Evolutionary conservation across 2,329 filamentous ascomycete species (phyloP).

Genomic region (Xylaria sp.): DNA sequence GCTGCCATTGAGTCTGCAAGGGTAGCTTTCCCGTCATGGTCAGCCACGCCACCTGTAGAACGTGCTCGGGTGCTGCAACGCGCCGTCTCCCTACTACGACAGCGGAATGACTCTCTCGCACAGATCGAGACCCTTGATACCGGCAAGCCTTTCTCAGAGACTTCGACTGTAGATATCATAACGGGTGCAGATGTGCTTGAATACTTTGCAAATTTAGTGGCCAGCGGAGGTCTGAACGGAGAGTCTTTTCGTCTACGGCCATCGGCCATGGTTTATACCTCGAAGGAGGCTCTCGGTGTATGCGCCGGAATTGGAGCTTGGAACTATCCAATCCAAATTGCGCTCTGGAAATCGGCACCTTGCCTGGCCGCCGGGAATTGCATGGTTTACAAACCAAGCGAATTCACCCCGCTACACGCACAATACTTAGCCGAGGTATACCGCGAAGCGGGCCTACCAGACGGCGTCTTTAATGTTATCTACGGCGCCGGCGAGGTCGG

Average conservation of each 20-base stretch:
- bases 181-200: conserved; percentile 88
- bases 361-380: conserved; percentile 88
- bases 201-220: conserved; percentile 84
- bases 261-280: conserved; percentile 84
- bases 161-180: conserved; percentile 81
- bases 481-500: conserved; percentile 84
- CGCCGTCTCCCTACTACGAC: conserved; percentile 77
- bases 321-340: conserved; percentile 94
- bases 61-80: conserved; percentile 82
- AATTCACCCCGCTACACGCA: conserved; percentile 86
- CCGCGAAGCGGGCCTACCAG: conserved; percentile 79
- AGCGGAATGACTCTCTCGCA: conserved; percentile 82
- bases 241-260: conserved; percentile 78
- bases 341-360: conserved; percentile 87
- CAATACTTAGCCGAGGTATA: conserved; percentile 80
- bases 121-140: conserved; percentile 84
- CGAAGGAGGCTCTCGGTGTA: conserved; percentile 83
- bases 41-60: conserved; percentile 75
- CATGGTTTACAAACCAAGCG: conserved; percentile 91
- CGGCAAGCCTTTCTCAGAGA: conserved; percentile 86
- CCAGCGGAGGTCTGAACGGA: conserved; percentile 80
- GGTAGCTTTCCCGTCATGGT: conserved; percentile 79
- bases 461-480: conserved; percentile 87
- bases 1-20: conserved; percentile 76
- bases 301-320: conserved; percentile 89